Evolutionary conservation across 2,329 filamentous ascomycete species (phyloP), one percentile per base, ranked within the genome.

Genomic region (Mariannaea elegans): DNA sequence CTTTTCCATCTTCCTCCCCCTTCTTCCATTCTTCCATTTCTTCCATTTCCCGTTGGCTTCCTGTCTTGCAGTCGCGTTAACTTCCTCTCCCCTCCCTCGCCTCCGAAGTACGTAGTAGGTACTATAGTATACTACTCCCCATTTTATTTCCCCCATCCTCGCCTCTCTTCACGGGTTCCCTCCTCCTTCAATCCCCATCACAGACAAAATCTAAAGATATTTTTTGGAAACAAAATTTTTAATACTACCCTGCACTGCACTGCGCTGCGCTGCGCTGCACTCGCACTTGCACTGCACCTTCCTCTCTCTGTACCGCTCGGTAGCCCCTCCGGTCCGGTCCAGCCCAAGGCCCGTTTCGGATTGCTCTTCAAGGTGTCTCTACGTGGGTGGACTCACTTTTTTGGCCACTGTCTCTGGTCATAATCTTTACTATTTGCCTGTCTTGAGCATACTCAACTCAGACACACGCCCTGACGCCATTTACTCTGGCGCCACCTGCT

Each of bases 11-110:
- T 46, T 53, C 48, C 56, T 52, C 44, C 56, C 44, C 38, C 56
- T 53, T 53, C 36, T 54, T 59, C 49, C 38, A 45, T 49, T 38
- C 56, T 59, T 59, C 51, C 46, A 59, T 53, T 53, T 59, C 56
- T 54, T 59, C 56, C 38, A 54, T 36, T 54, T 16, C 45, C 56
- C 50, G 50, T 39, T 54, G 44, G 56, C 42, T 47, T 9, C 32
- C 44, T 14, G 21, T 8, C 19, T 18, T 24, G 21, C 39, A 36
- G 32, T 12, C 4, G 16, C 13, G 32, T 12, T 36, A 4, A 36
- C n/a, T n/a, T n/a, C n/a, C n/a, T n/a, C n/a, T n/a, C n/a, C n/a
- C n/a, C n/a, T n/a, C n/a, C n/a, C n/a, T n/a, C n/a, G n/a, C n/a
- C n/a, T n/a, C n/a, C n/a, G n/a, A n/a, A n/a, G 27, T 16, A 38